These are phyloP conservation scores for Boeremia lycopersici DNA, from an alignment of 2,329 filamentous ascomycete species.

Conservation along the genomic window DNA sequence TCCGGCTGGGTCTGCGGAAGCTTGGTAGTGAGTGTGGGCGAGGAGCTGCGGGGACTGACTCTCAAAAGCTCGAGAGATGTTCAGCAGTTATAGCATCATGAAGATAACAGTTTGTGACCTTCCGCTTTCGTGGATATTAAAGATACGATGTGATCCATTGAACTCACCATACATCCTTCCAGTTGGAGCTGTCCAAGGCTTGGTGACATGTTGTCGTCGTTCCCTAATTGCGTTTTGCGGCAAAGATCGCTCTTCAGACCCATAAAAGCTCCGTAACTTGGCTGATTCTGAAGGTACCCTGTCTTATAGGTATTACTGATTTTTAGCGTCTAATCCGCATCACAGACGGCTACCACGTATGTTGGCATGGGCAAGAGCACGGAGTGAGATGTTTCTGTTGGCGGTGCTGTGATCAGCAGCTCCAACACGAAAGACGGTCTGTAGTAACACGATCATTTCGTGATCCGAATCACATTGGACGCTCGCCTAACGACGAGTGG, in stretches of 20 bases:
- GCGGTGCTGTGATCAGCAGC: too few relatives aligned
- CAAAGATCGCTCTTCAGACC: background rate
- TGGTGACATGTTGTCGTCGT: background rate
- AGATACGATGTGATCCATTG: background rate
- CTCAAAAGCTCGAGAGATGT: background rate
- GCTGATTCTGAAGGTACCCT: conserved; percentile 1
- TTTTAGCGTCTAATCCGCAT: background rate
- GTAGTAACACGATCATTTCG: too few relatives aligned
- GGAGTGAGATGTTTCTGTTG: too few relatives aligned
- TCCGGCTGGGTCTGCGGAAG: background rate
- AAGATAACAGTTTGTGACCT: background rate
- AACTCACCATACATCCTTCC: background rate
- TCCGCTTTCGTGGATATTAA: conserved; percentile 1
- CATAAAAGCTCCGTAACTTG: conserved; percentile 1
- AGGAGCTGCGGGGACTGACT: background rate
- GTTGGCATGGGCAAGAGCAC: too few relatives aligned
- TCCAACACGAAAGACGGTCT: background rate
- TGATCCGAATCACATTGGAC: background rate
- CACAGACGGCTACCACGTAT: background rate
- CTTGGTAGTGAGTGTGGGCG: background rate
- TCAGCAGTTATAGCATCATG: background rate
- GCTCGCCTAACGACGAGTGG: background rate
- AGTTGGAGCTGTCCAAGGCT: background rate
- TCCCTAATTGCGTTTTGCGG: background rate
- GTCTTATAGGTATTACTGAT: background rate